These are phyloP conservation scores for Solanum hybrid DNA, from an alignment of 305 asterid genomes.

Conservation along the genomic window DNA sequence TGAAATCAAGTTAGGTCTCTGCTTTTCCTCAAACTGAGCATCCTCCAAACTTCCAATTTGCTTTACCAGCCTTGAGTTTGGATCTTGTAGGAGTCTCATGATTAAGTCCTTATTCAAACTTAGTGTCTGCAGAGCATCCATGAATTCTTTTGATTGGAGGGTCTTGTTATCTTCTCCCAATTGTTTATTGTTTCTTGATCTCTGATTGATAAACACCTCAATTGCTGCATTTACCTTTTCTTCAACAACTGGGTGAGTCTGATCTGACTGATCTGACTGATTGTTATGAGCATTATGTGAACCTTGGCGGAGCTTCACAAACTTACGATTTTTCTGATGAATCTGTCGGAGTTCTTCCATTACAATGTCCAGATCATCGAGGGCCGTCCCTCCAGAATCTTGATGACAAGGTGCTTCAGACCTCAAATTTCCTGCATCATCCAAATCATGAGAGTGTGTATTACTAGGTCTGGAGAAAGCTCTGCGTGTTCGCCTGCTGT, in stretches of 20 bases:
- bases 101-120: slow-evolving; percentile 47
- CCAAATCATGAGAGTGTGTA: slow-evolving; percentile 26
- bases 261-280: slow-evolving; percentile 16
- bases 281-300: slow-evolving; percentile 14
- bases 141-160: slow-evolving; percentile 40
- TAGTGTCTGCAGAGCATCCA: slow-evolving; percentile 54
- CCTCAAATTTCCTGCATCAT: slow-evolving; percentile 13
- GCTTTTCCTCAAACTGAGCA: slow-evolving; percentile 27
- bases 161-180: slow-evolving; percentile 40
- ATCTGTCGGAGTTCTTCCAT: slow-evolving; percentile 39
- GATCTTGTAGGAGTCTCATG: slow-evolving; percentile 60
- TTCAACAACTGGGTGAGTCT: slow-evolving; percentile 23
- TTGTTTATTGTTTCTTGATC: slow-evolving; percentile 24
- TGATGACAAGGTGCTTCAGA: slow-evolving; percentile 13
- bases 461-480: slow-evolving; percentile 28
- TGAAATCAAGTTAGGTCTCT: slow-evolving; percentile 18
- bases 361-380: slow-evolving; percentile 40
- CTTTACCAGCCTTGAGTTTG: slow-evolving; percentile 39
- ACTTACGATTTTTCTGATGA: slow-evolving; percentile 18
- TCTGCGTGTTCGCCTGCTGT: slow-evolving; percentile 27
- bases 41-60: slow-evolving; percentile 43
- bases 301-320: slow-evolving; percentile 15
- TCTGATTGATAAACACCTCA: slow-evolving; percentile 49
- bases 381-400: slow-evolving; percentile 16
- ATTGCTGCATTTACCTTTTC: slow-evolving; percentile 62